Evolutionary conservation across 805 yeast genomes (phyloP), one percentile per base, ranked within the genome.

Genomic region (Ogataea methanolica): DNA sequence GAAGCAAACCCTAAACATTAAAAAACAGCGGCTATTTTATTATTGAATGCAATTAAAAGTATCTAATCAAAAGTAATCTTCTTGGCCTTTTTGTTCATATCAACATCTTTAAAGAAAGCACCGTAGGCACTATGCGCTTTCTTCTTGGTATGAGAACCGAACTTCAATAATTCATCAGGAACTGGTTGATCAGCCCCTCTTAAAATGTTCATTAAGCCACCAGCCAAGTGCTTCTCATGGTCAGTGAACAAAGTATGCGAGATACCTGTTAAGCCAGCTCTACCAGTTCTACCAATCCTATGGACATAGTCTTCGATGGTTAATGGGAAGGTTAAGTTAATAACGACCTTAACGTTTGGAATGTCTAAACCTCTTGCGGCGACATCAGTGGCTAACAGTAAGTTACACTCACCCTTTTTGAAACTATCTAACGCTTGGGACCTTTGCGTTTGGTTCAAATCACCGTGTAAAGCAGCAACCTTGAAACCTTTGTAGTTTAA

Each of bases 281-380:
- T 83, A 52, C 97, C 98, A 8, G 98, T 92, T 76, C 98, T 86
- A 52, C 98, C 98, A 57, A 92, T 92, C 71, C 98, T 81, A 67
- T 92, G 98, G 35, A 92, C 97, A 62, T 92, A 92, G 70, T 92
- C 97, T 69, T 92, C 98, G 11, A 88, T 94, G 0, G 97, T 91
- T 59, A 91, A 77, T 41, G 99, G 99, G 82, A 92, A 92, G 6
- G 97, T 91, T 66, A 92, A 76, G 67, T 92, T 92, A 66, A 92
- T 89, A 37, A 92, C 98, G 17, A 89, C 87, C 68, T 91, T 92
- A 52, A 94, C 99, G 58, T 95, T 89, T 44, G 99, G 99, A 60
- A 94, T 94, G 69, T 94, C 99, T 56, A 94, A 76, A 54, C 98
- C 98, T 75, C 98, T 81, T 37, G 97, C 97, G 44, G 99, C 99